Conservation (phyloP, 768 basidiomycete species). For the Tricholoma matsutake region DNA sequence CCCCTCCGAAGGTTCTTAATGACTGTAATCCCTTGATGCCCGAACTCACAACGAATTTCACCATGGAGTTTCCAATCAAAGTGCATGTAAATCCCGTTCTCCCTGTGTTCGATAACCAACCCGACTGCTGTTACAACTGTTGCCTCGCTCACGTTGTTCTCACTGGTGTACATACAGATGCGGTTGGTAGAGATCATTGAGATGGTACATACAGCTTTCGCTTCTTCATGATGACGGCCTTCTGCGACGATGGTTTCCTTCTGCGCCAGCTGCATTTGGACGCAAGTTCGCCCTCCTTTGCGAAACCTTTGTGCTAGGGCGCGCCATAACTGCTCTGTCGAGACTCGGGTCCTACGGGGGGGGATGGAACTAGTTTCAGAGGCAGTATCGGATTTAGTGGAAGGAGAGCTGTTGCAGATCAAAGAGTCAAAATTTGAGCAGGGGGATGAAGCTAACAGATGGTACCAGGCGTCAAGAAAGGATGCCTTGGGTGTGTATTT, state of each 20-base stretch:
- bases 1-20: constrained; percentile 72
- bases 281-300: constrained; percentile 86
- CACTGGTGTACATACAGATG: constrained; percentile 51
- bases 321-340: constrained; percentile 77
- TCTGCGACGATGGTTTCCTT: constrained; percentile 71
- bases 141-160: constrained; percentile 15
- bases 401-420: constrained; percentile 91
- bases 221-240: constrained; percentile 91
- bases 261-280: constrained; percentile 82
- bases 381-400: constrained; percentile 85
- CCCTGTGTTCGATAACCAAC: constrained; percentile 25
- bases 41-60: constrained; percentile 55
- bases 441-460: constrained; percentile 21
- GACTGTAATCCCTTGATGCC: constrained; percentile 86
- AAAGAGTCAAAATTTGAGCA: constrained; percentile 40
- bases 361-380: constrained; percentile 86
- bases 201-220: constrained; percentile 92
- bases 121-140: constrained; percentile 8
- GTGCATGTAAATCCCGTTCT: constrained; percentile 21
- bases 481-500: constrained; percentile 79
- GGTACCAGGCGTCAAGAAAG: constrained; percentile 18
- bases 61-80: constrained; percentile 36
- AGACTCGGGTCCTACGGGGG: constrained; percentile 72
- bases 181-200: constrained; percentile 94
- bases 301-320: constrained; percentile 87